Evolutionary conservation across 805 yeast genomes (phyloP).

Genomic region (Candida odintsovae): DNA sequence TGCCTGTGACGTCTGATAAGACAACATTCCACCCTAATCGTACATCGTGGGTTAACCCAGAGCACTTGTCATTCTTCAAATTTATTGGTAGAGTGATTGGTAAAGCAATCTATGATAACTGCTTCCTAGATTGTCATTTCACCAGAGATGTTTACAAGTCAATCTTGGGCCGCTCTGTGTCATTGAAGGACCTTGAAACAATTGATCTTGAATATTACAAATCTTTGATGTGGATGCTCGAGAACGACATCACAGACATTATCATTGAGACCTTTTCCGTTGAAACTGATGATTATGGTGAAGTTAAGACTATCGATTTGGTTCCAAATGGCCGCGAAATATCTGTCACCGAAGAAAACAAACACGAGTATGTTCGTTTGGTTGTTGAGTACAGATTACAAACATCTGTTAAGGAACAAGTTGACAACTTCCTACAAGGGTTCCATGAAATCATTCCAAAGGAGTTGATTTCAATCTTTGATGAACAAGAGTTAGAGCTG

Average conservation of each 20-base stretch:
- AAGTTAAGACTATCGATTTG: slow-evolving; percentile 75
- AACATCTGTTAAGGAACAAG: slow-evolving; percentile 79
- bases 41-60: slow-evolving; percentile 88
- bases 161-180: slow-evolving; percentile 71
- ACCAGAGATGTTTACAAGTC: slow-evolving; percentile 91
- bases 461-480: slow-evolving; percentile 79
- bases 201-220: slow-evolving; percentile 89
- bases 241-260: slow-evolving; percentile 93
- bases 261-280: slow-evolving; percentile 92
- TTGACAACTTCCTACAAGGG: slow-evolving; percentile 79
- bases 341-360: slow-evolving; percentile 85
- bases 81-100: slow-evolving; percentile 93
- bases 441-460: slow-evolving; percentile 87
- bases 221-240: slow-evolving; percentile 91
- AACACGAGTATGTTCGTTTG: slow-evolving; percentile 77
- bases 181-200: slow-evolving; percentile 90
- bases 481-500: slow-evolving; percentile 91
- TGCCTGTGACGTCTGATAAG: slow-evolving; percentile 86
- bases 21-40: slow-evolving; percentile 95
- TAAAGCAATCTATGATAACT: slow-evolving; percentile 84
- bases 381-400: slow-evolving; percentile 86
- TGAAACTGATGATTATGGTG: slow-evolving; percentile 92
- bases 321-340: slow-evolving; percentile 77
- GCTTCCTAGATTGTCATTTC: slow-evolving; percentile 89
- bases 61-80: slow-evolving; percentile 86